Conservation (phyloP, 2,329 filamentous ascomycete species). For the Epichloe aotearoae region DNA sequence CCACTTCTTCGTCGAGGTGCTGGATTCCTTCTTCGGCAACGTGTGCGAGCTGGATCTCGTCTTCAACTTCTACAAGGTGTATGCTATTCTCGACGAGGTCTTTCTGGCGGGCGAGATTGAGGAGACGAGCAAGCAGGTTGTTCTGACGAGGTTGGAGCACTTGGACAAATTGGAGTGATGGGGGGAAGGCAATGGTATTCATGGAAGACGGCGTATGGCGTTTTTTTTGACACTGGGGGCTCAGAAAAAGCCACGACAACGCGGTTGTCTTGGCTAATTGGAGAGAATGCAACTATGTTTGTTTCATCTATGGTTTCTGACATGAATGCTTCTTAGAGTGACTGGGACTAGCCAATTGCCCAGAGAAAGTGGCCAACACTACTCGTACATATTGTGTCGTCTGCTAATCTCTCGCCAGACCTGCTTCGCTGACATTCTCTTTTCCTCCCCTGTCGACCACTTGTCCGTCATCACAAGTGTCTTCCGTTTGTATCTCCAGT, state of each 20-base stretch:
- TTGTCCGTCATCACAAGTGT: not conserved
- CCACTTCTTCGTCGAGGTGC: conserved; percentile 97
- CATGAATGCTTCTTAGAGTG: not conserved
- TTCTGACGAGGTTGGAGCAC: conserved; percentile 86
- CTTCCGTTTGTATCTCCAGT: not conserved
- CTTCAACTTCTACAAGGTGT: conserved; percentile 77
- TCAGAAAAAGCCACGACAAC: no score
- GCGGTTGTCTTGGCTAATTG: not conserved
- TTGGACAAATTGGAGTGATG: conserved; percentile 81
- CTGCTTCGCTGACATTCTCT: not conserved
- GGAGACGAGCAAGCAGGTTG: conserved; percentile 97
- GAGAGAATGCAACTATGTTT: not conserved
- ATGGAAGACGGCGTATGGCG: not conserved
- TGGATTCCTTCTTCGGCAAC: conserved; percentile 98
- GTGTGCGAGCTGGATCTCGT: conserved; percentile 94
- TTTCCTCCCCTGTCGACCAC: not conserved
- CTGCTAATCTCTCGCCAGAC: not conserved
- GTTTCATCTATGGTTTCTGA: not conserved
- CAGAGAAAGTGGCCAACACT: not conserved
- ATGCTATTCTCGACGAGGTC: conserved; percentile 96
- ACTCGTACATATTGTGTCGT: not conserved
- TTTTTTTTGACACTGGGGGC: not conserved
- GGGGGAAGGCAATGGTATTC: not conserved
- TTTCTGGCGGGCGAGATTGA: conserved; percentile 97
- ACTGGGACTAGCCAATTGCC: not conserved